Conservation (phyloP, 768 basidiomycete genomes). For the Gloeopeniophorella convolvens region DNA sequence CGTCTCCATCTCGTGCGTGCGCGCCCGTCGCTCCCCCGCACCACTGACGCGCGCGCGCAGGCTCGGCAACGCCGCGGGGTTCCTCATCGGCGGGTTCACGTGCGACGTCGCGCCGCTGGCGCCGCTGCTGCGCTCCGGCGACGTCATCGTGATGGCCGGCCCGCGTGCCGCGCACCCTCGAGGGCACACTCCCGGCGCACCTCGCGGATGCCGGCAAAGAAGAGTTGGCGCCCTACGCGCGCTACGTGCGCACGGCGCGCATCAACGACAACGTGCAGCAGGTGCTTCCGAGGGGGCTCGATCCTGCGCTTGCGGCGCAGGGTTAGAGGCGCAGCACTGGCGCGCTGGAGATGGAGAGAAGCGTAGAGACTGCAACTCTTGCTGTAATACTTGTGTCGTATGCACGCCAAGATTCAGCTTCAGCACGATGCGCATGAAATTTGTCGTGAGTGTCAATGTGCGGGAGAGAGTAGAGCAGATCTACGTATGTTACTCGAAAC, state of each 20-base stretch:
- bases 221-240: conserved; percentile 56
- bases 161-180: conserved; percentile 86
- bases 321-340: not conserved
- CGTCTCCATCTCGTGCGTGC: conserved; percentile 83
- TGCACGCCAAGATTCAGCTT: no score
- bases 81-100: conserved; percentile 82
- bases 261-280: conserved; percentile 93
- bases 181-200: conserved; percentile 67
- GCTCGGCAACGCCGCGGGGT: conserved; percentile 82
- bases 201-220: conserved; percentile 29
- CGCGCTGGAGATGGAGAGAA: no score
- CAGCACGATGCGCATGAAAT: no score
- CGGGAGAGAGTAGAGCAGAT: no score
- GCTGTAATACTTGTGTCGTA: no score
- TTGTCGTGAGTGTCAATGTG: no score
- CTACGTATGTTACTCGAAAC: no score
- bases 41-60: conserved; percentile 33
- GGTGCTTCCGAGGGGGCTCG: conserved; percentile 71
- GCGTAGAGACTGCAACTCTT: no score
- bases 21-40: not conserved
- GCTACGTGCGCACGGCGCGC: conserved; percentile 60
- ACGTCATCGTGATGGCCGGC: conserved; percentile 91
- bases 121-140: conserved; percentile 85
- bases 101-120: conserved; percentile 72
- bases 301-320: conserved; percentile 25